phyloP scores from a whole-genome alignment of 192 early-diverging fungal genomes.

The Backusella circina region DNA sequence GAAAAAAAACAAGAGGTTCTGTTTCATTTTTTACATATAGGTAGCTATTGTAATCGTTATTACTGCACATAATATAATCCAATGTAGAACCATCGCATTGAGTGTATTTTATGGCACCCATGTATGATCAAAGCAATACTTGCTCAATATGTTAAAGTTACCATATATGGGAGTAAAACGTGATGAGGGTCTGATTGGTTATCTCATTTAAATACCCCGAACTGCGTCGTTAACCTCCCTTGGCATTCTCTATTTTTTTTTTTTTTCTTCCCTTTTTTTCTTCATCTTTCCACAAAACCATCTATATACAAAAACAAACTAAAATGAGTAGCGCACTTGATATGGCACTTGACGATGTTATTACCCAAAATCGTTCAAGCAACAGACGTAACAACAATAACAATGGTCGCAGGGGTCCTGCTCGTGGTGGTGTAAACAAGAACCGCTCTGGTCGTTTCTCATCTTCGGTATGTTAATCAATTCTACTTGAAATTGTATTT shows the following conservation, averaged over 20 bases:
- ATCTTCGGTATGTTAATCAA: conserved; percentile 28
- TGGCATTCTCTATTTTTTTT: background rate
- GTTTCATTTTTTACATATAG: background rate
- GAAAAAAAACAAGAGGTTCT: background rate
- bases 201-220: background rate
- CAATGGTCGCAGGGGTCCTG: background rate
- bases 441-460: conserved; percentile 19
- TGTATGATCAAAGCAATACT: background rate
- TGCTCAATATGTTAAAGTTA: background rate
- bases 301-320: background rate
- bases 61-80: background rate
- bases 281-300: background rate
- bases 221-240: background rate
- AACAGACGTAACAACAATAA: conserved; percentile 6
- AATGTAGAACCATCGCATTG: background rate
- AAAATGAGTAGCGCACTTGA: conserved; percentile 21
- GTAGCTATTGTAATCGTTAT: background rate
- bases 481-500: conserved; percentile 5
- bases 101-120: background rate
- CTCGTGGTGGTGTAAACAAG: conserved; percentile 14
- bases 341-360: conserved; percentile 31
- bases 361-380: conserved; percentile 11
- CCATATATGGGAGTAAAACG: background rate
- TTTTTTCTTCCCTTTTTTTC: background rate
- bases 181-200: background rate